Conservation (phyloP, 768 basidiomycete genomes). For the Tricholoma hemisulphureum region DNA sequence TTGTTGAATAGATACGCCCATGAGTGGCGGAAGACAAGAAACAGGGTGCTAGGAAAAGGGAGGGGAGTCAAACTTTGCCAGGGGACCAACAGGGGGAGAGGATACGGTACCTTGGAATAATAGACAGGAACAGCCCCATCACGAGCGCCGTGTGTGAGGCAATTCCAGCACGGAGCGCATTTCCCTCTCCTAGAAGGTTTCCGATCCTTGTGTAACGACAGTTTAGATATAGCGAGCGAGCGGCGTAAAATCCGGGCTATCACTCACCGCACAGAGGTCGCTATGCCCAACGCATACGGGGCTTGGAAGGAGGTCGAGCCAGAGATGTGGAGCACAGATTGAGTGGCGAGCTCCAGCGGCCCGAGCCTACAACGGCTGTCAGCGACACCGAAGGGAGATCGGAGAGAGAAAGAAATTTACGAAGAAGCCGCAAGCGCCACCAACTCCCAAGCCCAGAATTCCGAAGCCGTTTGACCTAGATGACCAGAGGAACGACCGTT, state of each 20-base stretch:
- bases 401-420: conserved; percentile 22
- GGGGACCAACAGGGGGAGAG: too few relatives aligned
- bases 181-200: conserved; percentile 81
- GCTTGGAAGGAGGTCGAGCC: conserved; percentile 78
- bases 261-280: conserved; percentile 76
- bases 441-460: conserved; percentile 99
- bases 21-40: conserved; percentile 58
- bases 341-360: conserved; percentile 78
- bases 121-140: conserved; percentile 65
- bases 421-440: conserved; percentile 56
- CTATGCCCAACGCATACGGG: conserved; percentile 79
- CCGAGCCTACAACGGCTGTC: conserved; percentile 53
- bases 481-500: neutral
- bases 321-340: conserved; percentile 81
- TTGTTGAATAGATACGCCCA: conserved; percentile 79
- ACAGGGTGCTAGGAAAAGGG: conserved; percentile 57
- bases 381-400: neutral
- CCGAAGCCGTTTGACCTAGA: conserved; percentile 78
- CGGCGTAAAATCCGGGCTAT: neutral
- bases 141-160: conserved; percentile 64
- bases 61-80: conserved; percentile 3
- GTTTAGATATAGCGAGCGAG: neutral
- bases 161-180: conserved; percentile 68
- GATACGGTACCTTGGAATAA: conserved; percentile 56
- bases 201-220: conserved; percentile 57